These are phyloP conservation scores for Phoma herbarum DNA, from an alignment of 2,329 filamentous ascomycete genomes.

Conservation along the genomic window DNA sequence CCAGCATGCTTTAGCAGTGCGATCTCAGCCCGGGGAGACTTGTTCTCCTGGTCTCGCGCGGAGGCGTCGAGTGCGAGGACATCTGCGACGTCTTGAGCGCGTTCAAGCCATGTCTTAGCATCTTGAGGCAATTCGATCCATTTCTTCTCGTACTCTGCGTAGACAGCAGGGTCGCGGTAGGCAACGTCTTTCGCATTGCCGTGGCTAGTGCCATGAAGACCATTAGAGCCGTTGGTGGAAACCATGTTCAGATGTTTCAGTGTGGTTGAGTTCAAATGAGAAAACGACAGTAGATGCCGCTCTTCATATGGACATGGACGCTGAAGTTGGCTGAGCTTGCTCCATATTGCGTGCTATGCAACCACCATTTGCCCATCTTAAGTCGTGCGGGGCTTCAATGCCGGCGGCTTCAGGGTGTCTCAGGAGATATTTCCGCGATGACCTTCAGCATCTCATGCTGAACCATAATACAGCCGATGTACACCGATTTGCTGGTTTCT, in stretches of 20 bases:
- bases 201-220: slow-evolving; percentile 3
- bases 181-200: slow-evolving; percentile 27
- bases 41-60: slow-evolving; percentile 61
- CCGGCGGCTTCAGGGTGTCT: not conserved
- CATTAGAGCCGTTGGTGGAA: slow-evolving; percentile 24
- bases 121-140: slow-evolving; percentile 53
- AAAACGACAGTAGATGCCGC: not conserved
- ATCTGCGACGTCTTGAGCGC: slow-evolving; percentile 60
- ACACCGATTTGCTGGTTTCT: slow-evolving; percentile 13
- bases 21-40: slow-evolving; percentile 61
- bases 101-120: slow-evolving; percentile 57
- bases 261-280: not conserved
- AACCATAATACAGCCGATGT: not conserved
- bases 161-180: slow-evolving; percentile 51
- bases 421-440: not conserved
- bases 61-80: slow-evolving; percentile 61
- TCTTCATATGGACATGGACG: not conserved
- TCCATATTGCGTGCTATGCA: slow-evolving; percentile 21
- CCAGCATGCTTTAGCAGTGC: slow-evolving; percentile 62
- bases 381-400: not conserved
- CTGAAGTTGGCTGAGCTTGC: slow-evolving; percentile 3
- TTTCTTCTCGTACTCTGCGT: slow-evolving; percentile 52
- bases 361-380: slow-evolving; percentile 8
- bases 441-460: not conserved
- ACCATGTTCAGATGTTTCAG: slow-evolving; percentile 10